Evolutionary conservation across 2,329 filamentous ascomycete species (phyloP), one percentile per base, ranked within the genome.

Genomic region (Ceratocystis destructans): DNA sequence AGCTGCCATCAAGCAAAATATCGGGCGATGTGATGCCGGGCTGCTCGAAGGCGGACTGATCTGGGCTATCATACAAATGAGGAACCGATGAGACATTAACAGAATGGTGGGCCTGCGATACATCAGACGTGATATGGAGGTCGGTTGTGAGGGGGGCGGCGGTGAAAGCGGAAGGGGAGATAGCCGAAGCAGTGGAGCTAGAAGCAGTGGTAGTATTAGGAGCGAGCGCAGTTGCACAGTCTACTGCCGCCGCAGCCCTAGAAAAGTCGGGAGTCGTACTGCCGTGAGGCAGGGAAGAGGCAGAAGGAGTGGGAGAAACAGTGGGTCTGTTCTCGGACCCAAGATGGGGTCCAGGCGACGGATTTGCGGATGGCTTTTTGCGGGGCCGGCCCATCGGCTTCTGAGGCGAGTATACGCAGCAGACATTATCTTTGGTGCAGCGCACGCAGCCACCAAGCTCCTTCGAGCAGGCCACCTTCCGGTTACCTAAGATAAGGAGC

Each of bases 341-440:
- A 33, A 6, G 28, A 31, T 12, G 53, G 25, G 12, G 25, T 10
- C 28, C 53, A 17, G 53, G 15, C 15, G 65, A 28, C 45, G 59
- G 22, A n/a, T 59, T 31, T 17, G 20, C 8, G 7, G 41, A 37
- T 7, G 31, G 53, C 10, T 41, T 61, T 45, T 87, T 87, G 66
- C 83, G 77, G 25, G 85, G 85, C 53, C 85, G 78, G 3, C 85
- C 85, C 84, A 87, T 87, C 50, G 77, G 82, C 73, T 87, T 87
- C 72, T 87, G 85, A 12, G 79, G 76, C 6, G 84, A 87, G 74
- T 87, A 87, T 69, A 83, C 77, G 71, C 85, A 87, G 53, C 68
- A 66, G 53, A 86, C 79, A 67, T 77, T 78, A 70, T 87, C 84
- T 66, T 77, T 78, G 65, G 75, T 77, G 71, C 85, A 87, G 66